These are phyloP conservation scores for Xylariaceae sp. DNA, from an alignment of 2,329 filamentous ascomycete species.

Conservation along the genomic window DNA sequence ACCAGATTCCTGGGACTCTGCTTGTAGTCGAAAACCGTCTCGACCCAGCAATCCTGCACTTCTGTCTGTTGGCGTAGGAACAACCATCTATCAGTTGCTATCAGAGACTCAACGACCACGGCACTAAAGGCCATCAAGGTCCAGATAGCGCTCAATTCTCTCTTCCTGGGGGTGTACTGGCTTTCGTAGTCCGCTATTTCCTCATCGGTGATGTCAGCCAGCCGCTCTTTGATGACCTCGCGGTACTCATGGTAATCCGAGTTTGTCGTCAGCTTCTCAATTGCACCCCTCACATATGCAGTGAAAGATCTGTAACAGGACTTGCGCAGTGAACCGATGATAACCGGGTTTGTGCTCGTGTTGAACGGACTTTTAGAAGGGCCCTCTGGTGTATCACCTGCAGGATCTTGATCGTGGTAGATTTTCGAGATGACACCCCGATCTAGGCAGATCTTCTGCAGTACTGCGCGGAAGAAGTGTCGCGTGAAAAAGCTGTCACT, in stretches of 20 bases:
- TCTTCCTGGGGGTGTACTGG: slow-evolving; percentile 62
- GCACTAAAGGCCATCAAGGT: slow-evolving; percentile 95
- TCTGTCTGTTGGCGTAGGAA: slow-evolving; percentile 76
- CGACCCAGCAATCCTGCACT: slow-evolving; percentile 79
- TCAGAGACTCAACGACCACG: slow-evolving; percentile 80
- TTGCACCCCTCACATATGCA: slow-evolving; percentile 75
- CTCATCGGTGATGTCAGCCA: slow-evolving; percentile 67
- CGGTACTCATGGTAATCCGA: slow-evolving; percentile 53
- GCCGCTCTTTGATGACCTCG: slow-evolving; percentile 58
- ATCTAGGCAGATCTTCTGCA: slow-evolving; percentile 92
- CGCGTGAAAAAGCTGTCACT: slow-evolving; percentile 86
- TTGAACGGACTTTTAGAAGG: slow-evolving; percentile 41
- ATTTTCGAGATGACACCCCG: slow-evolving; percentile 67
- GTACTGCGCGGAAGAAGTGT: slow-evolving; percentile 85
- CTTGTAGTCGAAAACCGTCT: slow-evolving; percentile 85
- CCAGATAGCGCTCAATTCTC: slow-evolving; percentile 85
- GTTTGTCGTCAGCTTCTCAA: slow-evolving; percentile 65
- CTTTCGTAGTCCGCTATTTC: slow-evolving; percentile 69
- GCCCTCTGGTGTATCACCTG: slow-evolving; percentile 21
- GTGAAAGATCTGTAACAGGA: slow-evolving; percentile 71
- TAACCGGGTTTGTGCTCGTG: slow-evolving; percentile 69
- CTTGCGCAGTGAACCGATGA: slow-evolving; percentile 82
- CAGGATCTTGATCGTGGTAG: slow-evolving; percentile 35
- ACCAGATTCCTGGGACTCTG: slow-evolving; percentile 87
- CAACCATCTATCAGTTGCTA: slow-evolving; percentile 86